phyloP scores from a whole-genome alignment of 1,284 basidiomycete species.

The Cutaneotrichosporon sp. region DNA sequence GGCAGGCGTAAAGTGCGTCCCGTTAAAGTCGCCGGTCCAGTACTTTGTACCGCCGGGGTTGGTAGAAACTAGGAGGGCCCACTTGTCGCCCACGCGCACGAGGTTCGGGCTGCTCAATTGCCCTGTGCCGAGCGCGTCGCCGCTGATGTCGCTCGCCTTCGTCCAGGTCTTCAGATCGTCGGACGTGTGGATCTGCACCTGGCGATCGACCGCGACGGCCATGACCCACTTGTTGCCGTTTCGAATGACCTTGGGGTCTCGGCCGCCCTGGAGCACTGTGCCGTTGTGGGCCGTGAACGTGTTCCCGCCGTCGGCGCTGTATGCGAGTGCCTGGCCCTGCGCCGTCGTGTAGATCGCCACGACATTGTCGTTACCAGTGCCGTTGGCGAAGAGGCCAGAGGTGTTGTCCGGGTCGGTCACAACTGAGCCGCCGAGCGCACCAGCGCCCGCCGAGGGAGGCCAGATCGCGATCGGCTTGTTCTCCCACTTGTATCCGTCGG shows the following conservation, averaged over 20 bases:
- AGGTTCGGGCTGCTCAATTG: constrained; percentile 54
- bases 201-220: constrained; percentile 48
- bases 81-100: constrained; percentile 40
- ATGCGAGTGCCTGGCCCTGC: constrained; percentile 16
- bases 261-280: constrained; percentile 41
- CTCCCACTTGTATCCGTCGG: constrained; percentile 54
- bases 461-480: constrained; percentile 52
- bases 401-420: constrained; percentile 55
- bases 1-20: constrained; percentile 40
- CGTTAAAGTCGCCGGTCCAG: constrained; percentile 53
- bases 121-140: constrained; percentile 41
- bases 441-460: constrained; percentile 37
- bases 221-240: constrained; percentile 53
- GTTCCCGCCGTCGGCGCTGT: constrained; percentile 52
- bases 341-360: constrained; percentile 53
- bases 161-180: constrained; percentile 52
- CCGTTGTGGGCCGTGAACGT: constrained; percentile 48
- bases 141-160: constrained; percentile 46
- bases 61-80: constrained; percentile 37
- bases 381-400: constrained; percentile 43
- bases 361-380: constrained; percentile 45
- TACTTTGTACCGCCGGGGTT: constrained; percentile 50
- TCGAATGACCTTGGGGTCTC: constrained; percentile 55
- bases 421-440: constrained; percentile 52
- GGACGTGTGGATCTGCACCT: constrained; percentile 52